phyloP scores from a whole-genome alignment of 371 early-diverging fungal genomes.

The Lichtheimia ornata region DNA sequence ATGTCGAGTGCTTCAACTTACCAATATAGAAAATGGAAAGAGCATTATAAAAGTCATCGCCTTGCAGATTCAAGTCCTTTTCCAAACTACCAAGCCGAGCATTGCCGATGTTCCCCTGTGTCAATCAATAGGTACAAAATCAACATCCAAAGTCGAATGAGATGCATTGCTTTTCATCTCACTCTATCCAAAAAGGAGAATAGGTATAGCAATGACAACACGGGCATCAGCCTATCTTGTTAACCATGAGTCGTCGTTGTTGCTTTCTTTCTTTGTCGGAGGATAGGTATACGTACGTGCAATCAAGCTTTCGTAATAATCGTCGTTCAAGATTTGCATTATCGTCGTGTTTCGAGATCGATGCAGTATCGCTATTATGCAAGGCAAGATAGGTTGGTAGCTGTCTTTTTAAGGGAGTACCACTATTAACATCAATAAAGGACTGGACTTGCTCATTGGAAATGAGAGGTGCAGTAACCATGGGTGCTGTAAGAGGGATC shows the following conservation, averaged over 20 bases:
- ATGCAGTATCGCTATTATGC: not conserved
- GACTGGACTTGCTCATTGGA: no score
- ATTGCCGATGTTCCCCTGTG: constrained; percentile 20
- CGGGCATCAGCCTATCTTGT: constrained; percentile 11
- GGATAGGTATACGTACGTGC: not conserved
- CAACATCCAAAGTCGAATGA: not conserved
- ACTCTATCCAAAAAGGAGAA: constrained; percentile 19
- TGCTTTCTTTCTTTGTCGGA: no score
- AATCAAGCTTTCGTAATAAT: constrained; percentile 16
- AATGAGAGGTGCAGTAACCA: no score
- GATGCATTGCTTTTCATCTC: not conserved
- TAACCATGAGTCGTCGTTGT: no score
- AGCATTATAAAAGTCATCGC: constrained; percentile 21
- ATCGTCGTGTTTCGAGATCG: not conserved
- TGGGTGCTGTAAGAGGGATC: no score
- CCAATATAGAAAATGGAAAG: constrained; percentile 18
- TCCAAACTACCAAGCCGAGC: constrained; percentile 18
- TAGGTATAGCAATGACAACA: constrained; percentile 11
- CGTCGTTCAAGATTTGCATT: not conserved
- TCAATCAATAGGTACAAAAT: not conserved
- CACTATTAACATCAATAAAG: no score
- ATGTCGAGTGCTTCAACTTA: not conserved
- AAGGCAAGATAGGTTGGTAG: no score
- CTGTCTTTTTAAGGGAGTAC: no score
- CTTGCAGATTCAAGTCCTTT: constrained; percentile 10